Base-by-base conservation (phyloP, 1,284 basidiomycete genomes). In the Pseudozyma sp. region DNA sequence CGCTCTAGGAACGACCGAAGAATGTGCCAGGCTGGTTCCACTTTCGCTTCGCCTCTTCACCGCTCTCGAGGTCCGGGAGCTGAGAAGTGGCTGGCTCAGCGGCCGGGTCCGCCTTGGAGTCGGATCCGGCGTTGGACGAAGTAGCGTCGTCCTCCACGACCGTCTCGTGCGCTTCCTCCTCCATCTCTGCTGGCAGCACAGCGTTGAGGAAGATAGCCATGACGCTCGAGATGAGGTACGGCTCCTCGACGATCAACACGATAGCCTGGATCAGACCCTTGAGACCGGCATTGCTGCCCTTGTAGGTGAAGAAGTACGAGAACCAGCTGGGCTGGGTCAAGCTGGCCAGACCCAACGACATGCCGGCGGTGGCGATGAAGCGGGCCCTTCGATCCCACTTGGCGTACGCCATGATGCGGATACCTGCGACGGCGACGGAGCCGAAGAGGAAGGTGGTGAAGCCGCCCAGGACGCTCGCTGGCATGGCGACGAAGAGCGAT, bases 361-460 rank as follows among this genome's bases (percentile, higher is more conserved):
- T 52, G 14, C 68, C 64, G 13, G 56, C 43, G 2, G 68, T 68
- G 10, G 64, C 52, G n/a, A 71, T 71, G 60, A 68, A 71, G 35
- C 68, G 51, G 6, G 68, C 54, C 33, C 68, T 49, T 48, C 68
- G 48, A 35, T 67, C 64, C 68, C 68, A 71, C n/a, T 71, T 62
- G 14, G 68, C 68, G n/a, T 70, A 70, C 0, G 68, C 68, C 68
- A 70, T 70, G 48, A 71, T 59, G 33, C 68, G 57, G 48, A 71
- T 62, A 37, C 68, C 68, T 5, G 68, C 68, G 17, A 68, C 54
- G 9, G 64, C 63, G 14, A 71, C 68, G 5, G 63, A 66, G 30
- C 57, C 68, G 35, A 71, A 71, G 13, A 71, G 63, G 58, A 71
- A 71, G 1, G 68, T 71, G 45, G 68, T 66, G 42, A 71, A 67